Base-by-base conservation (phyloP, 179 eudicot species). In the Silene noctiflora region DNA sequence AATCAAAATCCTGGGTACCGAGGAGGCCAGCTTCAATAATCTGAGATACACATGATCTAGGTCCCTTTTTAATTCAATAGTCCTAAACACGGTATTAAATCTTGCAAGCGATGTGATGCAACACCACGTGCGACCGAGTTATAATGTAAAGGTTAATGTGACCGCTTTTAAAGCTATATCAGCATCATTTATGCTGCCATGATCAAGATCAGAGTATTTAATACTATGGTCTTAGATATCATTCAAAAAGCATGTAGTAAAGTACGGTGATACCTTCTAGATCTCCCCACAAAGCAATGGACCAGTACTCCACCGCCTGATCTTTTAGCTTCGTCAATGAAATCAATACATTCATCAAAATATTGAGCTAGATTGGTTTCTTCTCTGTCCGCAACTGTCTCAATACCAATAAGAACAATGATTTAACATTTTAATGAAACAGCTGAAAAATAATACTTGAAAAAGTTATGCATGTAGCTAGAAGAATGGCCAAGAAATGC, bases 221-320 rank as follows among this genome's bases (percentile, higher is more conserved):
- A 3, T 16, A 53, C 59, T 44, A 73, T 66, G 62, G 22, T 65
- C 3, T 7, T 35, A 59, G 4, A 59, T 59, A 59, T 59, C 64
- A 59, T n/a, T 46, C 31, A 31, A 33, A 63, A 66, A 74, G 4
- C 48, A 58, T 24, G 67, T 6, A 22, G 19, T 33, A 53, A 25
- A 53, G 46, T 8, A 39, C 11, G 46, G 46, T 19, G 14, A 75
- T 76, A 92, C 97, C 99, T 92, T 89, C 97, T 87, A 17, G 96
- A 95, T 89, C 64, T 88, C 69, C 99, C 99, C 19, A 79, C 87
- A 79, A 88, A 84, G 84, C 97, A 95, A 77, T 95, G 99, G 33
- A 92, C 94, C 83, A 95, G 83, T 16, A 92, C 95, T 46, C 89
- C 91, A 77, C 93, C 89, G 56, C 91, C 94, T 2, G 51, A 63